Evolutionary conservation across 345 rosid genomes (phyloP).

Genomic region (Moricandia arvensis): DNA sequence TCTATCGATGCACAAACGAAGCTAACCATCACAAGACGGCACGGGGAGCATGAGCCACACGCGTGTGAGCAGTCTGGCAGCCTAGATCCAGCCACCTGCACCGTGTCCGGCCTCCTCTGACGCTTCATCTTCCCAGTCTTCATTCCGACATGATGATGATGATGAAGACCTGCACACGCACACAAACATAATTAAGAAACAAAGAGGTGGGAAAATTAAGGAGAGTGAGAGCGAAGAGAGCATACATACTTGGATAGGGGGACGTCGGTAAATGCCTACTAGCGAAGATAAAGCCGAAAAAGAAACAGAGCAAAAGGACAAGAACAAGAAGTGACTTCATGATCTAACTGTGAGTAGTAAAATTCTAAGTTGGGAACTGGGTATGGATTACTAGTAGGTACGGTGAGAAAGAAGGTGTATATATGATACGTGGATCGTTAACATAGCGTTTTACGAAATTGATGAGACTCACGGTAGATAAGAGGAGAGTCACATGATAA

Average conservation of each 20-base stretch:
- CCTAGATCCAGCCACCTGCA: slow-evolving; percentile 79
- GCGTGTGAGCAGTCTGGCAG: slow-evolving; percentile 90
- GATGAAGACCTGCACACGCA: slow-evolving; percentile 28
- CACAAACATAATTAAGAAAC: not conserved
- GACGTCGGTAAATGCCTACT: slow-evolving; percentile 24
- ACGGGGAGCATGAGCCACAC: slow-evolving; percentile 89
- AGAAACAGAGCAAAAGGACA: slow-evolving; percentile 27
- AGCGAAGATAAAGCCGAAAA: slow-evolving; percentile 33
- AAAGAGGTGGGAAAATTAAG: not conserved
- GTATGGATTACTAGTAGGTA: slow-evolving; percentile 1
- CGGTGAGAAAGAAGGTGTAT: slow-evolving; percentile 31
- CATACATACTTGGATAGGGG: slow-evolving; percentile 24
- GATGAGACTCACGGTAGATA: slow-evolving; percentile 77
- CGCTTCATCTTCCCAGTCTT: slow-evolving; percentile 7
- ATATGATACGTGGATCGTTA: slow-evolving; percentile 23
- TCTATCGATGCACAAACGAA: slow-evolving; percentile 75
- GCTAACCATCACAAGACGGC: slow-evolving; percentile 91
- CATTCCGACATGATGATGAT: slow-evolving; percentile 29
- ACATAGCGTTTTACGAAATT: slow-evolving; percentile 44
- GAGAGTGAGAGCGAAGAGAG: slow-evolving; percentile 34
- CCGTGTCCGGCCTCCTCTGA: slow-evolving; percentile 52
- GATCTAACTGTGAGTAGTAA: not conserved
- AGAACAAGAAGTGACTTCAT: slow-evolving; percentile 34
- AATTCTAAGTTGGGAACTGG: not conserved
- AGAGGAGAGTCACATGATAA: slow-evolving; percentile 68